Conservation (phyloP, 257 asterid genomes). For the Rauvolfia tetraphylla region DNA sequence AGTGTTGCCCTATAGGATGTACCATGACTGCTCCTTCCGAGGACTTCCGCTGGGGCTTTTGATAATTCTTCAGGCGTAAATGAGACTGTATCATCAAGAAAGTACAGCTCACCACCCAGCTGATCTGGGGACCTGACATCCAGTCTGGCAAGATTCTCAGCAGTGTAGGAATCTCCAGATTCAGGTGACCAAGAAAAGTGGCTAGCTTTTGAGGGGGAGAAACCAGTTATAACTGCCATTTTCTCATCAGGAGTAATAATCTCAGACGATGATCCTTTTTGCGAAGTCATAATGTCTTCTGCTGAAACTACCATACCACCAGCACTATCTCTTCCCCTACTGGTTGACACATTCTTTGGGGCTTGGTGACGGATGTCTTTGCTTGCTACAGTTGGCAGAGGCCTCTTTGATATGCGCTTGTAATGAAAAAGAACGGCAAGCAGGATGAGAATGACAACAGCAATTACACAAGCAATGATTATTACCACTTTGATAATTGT, state of each 20-base stretch:
- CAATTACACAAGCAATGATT: slow-evolving; percentile 58
- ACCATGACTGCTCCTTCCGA: slow-evolving; percentile 97
- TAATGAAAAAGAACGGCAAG: slow-evolving; percentile 48
- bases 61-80: slow-evolving; percentile 87
- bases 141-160: slow-evolving; percentile 68
- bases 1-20: slow-evolving; percentile 85
- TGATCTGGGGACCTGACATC: slow-evolving; percentile 85
- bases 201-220: slow-evolving; percentile 85
- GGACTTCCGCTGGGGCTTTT: slow-evolving; percentile 94
- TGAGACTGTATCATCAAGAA: slow-evolving; percentile 82
- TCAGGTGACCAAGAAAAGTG: slow-evolving; percentile 92
- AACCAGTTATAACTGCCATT: slow-evolving; percentile 57
- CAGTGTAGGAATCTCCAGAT: slow-evolving; percentile 73
- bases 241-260: slow-evolving; percentile 73
- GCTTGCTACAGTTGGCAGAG: slow-evolving; percentile 39
- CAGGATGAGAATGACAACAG: slow-evolving; percentile 42
- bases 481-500: slow-evolving; percentile 53
- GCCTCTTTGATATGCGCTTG: slow-evolving; percentile 41
- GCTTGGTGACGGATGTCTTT: slow-evolving; percentile 46
- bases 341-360: slow-evolving; percentile 51
- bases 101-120: slow-evolving; percentile 85
- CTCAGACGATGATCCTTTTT: slow-evolving; percentile 64
- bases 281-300: slow-evolving; percentile 55
- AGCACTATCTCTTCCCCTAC: slow-evolving; percentile 41
- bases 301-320: slow-evolving; percentile 62